Base-by-base conservation (phyloP, 169 alveolate species). In the Plasmodium vinckei region DNA sequence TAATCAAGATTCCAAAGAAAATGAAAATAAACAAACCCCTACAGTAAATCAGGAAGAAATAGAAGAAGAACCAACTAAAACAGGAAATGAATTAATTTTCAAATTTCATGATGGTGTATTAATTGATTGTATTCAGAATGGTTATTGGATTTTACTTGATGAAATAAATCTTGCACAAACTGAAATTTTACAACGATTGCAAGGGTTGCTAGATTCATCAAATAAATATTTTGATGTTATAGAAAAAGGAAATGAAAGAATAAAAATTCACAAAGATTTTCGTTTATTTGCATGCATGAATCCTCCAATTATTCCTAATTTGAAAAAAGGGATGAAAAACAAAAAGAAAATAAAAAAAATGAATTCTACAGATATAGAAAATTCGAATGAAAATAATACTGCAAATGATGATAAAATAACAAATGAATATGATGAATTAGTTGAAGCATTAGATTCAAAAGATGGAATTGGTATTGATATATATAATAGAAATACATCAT, bases 111-210 rank as follows among this genome's bases (percentile, higher is more conserved):
- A 98, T 91, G 99, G 99, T 5, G 95, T 97, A 54, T 92, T 98
- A 33, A 93, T 98, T n/a, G 96, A 97, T 86, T 98, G 99, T 2
- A 96, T 99, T 84, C 96, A 98, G 46, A 97, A 97, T 53, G 99
- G 99, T 19, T 97, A 97, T 44, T 99, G 99, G 99, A 94, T 99
- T n/a, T 94, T 98, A 59, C 95, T 99, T 19, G 99, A 99, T 94
- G 99, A 99, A 94, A 97, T 99, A 44, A 99, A 99, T 84, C 94
- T 99, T 73, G 99, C 99, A 3, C 98, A 99, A 25, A 97, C 97
- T 17, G 99, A 98, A 82, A 93, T 98, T 15, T 90, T 99, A 82
- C 98, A 98, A 92, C 97, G 99, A 84, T 89, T 98, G 19, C 86
- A 88, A 53, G 88, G 88, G 3, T 15, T 87, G 15, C 9, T 73